Conservation (phyloP, 352 stramenopile species). For the Lagenidium giganteum region DNA sequence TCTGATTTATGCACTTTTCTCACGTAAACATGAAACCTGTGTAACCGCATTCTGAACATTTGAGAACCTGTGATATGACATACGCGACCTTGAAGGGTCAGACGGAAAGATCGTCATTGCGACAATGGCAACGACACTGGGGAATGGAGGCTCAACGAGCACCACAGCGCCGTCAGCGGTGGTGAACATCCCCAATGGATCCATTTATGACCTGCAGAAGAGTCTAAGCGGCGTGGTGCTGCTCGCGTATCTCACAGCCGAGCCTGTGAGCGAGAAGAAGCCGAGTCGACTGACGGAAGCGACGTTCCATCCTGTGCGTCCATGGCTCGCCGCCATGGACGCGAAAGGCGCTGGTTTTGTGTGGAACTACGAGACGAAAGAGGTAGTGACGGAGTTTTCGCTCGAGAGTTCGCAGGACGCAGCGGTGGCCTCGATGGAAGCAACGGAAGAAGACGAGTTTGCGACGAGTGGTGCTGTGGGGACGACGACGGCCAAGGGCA, state of each 20-base stretch:
- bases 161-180: constrained; percentile 16
- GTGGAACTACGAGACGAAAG: constrained; percentile 70
- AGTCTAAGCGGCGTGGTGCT: constrained; percentile 49
- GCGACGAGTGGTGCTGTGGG: not conserved
- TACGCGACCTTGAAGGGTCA: too few species aligned
- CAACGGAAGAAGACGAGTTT: constrained; percentile 10
- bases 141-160: not conserved
- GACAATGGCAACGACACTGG: too few species aligned
- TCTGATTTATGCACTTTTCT: too few species aligned
- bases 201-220: constrained; percentile 56
- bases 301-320: constrained; percentile 53
- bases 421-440: constrained; percentile 14
- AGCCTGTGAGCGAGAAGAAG: constrained; percentile 68
- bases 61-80: too few species aligned
- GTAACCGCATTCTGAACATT: too few species aligned
- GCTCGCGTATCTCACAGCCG: constrained; percentile 35
- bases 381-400: constrained; percentile 61
- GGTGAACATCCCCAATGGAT: constrained; percentile 24
- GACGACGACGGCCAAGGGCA: constrained; percentile 20
- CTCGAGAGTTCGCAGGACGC: constrained; percentile 43
- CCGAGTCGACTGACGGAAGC: constrained; percentile 58
- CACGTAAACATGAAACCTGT: too few species aligned
- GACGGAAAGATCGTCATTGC: too few species aligned
- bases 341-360: constrained; percentile 50
- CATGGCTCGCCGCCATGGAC: constrained; percentile 68